Conservation (phyloP, 257 asterid species). For the Solanum raphanifolium region DNA sequence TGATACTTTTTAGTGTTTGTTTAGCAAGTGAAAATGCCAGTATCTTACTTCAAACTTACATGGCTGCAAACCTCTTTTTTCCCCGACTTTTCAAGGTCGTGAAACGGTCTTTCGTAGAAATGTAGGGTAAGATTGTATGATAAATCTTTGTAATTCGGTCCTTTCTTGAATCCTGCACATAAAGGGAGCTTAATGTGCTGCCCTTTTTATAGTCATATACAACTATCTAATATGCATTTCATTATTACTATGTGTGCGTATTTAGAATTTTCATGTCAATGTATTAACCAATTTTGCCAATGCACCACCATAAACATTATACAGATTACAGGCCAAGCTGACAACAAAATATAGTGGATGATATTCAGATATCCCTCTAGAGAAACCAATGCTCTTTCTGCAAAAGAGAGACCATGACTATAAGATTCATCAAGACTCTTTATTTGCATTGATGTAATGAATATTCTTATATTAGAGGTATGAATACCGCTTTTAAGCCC, state of each 20-base stretch:
- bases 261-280: no score
- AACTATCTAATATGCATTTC: background rate
- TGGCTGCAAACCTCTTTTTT: background rate
- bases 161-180: background rate
- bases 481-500: no score
- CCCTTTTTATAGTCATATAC: background rate
- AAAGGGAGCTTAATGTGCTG: background rate
- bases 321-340: no score
- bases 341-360: no score
- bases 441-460: no score
- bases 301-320: no score
- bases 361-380: no score
- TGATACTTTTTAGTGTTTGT: background rate
- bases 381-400: no score
- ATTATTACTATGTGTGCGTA: background rate
- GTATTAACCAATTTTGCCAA: no score
- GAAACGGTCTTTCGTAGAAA: background rate
- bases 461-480: no score
- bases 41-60: background rate
- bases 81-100: background rate
- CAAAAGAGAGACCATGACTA: no score
- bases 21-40: background rate
- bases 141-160: background rate
- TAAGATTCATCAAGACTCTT: no score
- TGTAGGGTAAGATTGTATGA: background rate